Percentiles rank a stretch among this genome's conserved stretches.
Evolutionary conservation across 1,284 basidiomycete species (phyloP).

Genomic region (Lentinus polychrous): DNA sequence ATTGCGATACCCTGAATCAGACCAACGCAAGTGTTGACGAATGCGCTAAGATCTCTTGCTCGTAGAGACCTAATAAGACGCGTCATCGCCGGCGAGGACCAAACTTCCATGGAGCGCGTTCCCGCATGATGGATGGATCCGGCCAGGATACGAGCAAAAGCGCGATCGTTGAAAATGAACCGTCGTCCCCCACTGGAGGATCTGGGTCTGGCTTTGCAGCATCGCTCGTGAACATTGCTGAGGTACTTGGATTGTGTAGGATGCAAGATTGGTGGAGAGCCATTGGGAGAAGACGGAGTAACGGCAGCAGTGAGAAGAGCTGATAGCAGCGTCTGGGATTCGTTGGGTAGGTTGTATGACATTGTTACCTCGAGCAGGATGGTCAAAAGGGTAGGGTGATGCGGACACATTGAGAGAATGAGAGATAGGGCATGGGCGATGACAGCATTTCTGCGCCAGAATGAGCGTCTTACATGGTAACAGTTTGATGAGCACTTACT

Average conservation of each 20-base stretch:
- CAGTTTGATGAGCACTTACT: conserved; percentile 26
- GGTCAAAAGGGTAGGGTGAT: conserved; percentile 38
- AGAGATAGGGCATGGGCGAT: conserved; percentile 44
- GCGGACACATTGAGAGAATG: conserved; percentile 36
- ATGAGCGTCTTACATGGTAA: background rate
- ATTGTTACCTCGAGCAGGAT: conserved; percentile 43
- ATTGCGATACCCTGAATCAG: background rate
- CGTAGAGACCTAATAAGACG: conserved; percentile 27
- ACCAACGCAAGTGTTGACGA: conserved; percentile 10
- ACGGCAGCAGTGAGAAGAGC: conserved; percentile 30
- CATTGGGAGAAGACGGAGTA: conserved; percentile 12
- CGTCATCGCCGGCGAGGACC: conserved; percentile 34
- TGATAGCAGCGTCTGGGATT: conserved; percentile 37
- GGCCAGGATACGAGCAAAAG: conserved; percentile 17
- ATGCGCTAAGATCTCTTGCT: conserved; percentile 20
- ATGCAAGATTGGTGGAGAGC: conserved; percentile 21
- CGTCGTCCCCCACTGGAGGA: conserved; percentile 1
- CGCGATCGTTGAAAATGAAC: conserved; percentile 15
- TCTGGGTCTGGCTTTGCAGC: conserved; percentile 14
- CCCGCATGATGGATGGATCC: too few species aligned
- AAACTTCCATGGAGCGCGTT: conserved; percentile 18
- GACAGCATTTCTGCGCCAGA: conserved; percentile 33
- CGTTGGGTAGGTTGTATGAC: conserved; percentile 30
- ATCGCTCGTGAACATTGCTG: conserved; percentile 28
- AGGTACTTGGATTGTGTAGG: conserved; percentile 36